Evolutionary conservation across 73 alveolate species (phyloP), one percentile per base, ranked within the genome.

Genomic region (Paramecium primaurelia): DNA sequence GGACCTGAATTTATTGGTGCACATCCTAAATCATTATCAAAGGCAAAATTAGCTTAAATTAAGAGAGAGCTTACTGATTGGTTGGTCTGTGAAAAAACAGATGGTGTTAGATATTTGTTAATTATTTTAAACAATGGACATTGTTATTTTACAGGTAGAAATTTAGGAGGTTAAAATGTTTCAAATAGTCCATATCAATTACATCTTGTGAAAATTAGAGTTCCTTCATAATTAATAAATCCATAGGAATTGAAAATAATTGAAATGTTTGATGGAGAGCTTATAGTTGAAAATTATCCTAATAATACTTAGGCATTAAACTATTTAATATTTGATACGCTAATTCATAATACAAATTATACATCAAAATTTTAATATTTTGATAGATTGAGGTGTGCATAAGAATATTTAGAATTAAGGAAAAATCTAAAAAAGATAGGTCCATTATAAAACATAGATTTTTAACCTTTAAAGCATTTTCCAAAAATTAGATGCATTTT

Each of bases 211-310:
- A 68, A 71, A 28, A 54, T 34, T 9, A 88, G 22, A 51, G 37
- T 37, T 26, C 89, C 89, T 20, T 54, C 80, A 6, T 20, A 58
- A 59, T 71, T 86, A 37, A 14, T 60, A 14, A 34, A 37, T 22
- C 25, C 16, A 4, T n/a, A 60, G 12, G 12, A 58, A 59, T 64
- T 86, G 12, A 6, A 38, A 22, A 32, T 86, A 60, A 36, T 60
- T 59, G 93, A 86, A 59, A 40, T 88, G 69, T 88, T 88, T 71
- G 90, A 88, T 88, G 90, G 90, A 10, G 93, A 88, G 54, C 32
- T 40, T 7, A 8, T 40, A 40, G 12, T 40, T 7, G 49, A 40
- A 40, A 68, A 69, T 36, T 69, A 68, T 14, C 59, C 88, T 1
- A 80, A 88, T 14, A 59, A 59, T 59, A 44, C 73, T 2, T 69